These are phyloP conservation scores for Pogostemon cablin DNA, from an alignment of 257 asterid species.

Conservation along the genomic window DNA sequence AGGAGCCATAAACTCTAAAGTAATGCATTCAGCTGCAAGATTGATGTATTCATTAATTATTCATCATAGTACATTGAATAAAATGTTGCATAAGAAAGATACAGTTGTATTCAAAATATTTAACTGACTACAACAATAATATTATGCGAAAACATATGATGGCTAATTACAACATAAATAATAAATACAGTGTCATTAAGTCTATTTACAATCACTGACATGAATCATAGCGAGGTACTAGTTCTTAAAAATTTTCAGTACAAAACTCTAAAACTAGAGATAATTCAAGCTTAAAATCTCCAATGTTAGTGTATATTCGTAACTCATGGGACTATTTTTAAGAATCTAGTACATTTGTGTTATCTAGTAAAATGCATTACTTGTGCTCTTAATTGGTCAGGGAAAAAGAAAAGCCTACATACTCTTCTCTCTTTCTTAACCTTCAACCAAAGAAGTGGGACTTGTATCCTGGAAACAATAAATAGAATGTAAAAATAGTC, in stretches of 20 bases:
- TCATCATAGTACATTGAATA: too few species aligned
- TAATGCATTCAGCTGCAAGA: too few species aligned
- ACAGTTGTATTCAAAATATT: too few species aligned
- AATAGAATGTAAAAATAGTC: constrained; percentile 24
- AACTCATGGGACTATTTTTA: not conserved
- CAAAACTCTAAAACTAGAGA: not conserved
- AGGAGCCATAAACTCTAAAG: too few species aligned
- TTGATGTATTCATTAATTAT: too few species aligned
- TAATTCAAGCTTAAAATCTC: not conserved
- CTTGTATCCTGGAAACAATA: constrained; percentile 61
- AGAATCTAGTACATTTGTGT: not conserved
- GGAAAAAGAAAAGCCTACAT: constrained; percentile 40
- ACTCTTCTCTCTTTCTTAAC: constrained; percentile 72
- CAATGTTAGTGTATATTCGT: not conserved
- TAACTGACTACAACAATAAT: too few species aligned
- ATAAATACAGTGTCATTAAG: not conserved
- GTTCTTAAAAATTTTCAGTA: not conserved
- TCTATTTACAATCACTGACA: not conserved
- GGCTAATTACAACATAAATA: too few species aligned
- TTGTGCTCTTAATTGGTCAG: constrained; percentile 15
- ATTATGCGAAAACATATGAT: too few species aligned
- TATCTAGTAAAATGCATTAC: not conserved
- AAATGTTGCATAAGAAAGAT: too few species aligned
- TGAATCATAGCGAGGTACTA: not conserved
- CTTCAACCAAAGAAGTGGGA: constrained; percentile 82